Base-by-base conservation (phyloP, 2,329 filamentous ascomycete species). In the Teratosphaeria nubilosa region DNA sequence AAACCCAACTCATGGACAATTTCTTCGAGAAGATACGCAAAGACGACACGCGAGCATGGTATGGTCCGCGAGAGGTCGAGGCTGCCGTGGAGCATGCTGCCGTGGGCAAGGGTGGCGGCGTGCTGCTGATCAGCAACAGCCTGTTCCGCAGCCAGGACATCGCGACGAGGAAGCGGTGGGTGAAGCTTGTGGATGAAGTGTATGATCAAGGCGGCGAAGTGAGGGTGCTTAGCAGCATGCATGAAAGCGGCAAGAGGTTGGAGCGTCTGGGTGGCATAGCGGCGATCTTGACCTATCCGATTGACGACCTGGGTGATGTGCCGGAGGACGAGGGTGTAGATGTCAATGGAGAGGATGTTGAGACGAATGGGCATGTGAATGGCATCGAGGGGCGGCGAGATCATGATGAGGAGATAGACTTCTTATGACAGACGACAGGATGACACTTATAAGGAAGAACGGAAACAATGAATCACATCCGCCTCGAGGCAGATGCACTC, bases 1-100 rank as follows among this genome's bases (percentile, higher is more conserved):
- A 96, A 73, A 90, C 90, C 1, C 82, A 80, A 41, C 79, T 90
- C 60, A 91, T 99, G 84, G 91, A 97, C 67, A 83, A 85, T 51
- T 91, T 97, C 70, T 85, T 88, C 66, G 82, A 85, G 0, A 78
- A 89, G 60, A 77, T 99, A 59, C 85, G 91, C 55, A 83, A 84
- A 60, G 91, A 97, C 62, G 91, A 96, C 64, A 88, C 89, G 2
- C 83, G 88, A 58, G 92, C 91, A 1, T 96, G 91, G 81, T 99
- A 99, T 73, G 94, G 94, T 0, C 83, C 87, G 0, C 82, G 80
- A 14, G 90, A 95, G 56, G 91, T 96, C 1, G 85, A 90, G 69
- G 83, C 82, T 60, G 92, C 92, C 0, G 86, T 96, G 3, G 85
- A 85, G 11, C 89, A 94, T 65, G 92, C 92, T 1, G 94, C 91